phyloP scores from a whole-genome alignment of 257 asterid genomes.

The Capsicum rhomboideum region DNA sequence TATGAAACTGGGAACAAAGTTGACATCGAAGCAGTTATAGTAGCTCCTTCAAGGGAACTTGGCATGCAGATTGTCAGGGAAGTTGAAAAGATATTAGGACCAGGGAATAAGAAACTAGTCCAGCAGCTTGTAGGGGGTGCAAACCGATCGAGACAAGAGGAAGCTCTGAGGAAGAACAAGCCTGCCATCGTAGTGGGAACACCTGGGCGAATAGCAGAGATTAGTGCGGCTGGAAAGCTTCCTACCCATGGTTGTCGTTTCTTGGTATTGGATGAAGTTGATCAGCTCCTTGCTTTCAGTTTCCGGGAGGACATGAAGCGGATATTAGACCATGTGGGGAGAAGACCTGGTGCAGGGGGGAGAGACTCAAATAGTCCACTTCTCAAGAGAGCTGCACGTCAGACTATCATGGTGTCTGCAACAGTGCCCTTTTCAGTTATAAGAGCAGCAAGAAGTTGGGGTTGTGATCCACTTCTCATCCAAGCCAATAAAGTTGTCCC shows the following conservation, averaged over 20 bases:
- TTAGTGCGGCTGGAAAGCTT: slow-evolving; percentile 84
- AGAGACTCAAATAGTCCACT: slow-evolving; percentile 17
- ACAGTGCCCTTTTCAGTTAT: slow-evolving; percentile 90
- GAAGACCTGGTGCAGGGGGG: slow-evolving; percentile 48
- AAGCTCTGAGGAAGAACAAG: slow-evolving; percentile 86
- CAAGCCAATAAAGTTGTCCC: slow-evolving; percentile 65
- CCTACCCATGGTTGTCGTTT: slow-evolving; percentile 79
- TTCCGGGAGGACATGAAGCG: slow-evolving; percentile 92
- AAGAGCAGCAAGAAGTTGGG: slow-evolving; percentile 93
- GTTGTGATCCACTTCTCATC: slow-evolving; percentile 75
- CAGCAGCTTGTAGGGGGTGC: slow-evolving; percentile 99
- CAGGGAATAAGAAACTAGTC: slow-evolving; percentile 65
- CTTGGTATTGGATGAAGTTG: slow-evolving; percentile 89
- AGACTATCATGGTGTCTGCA: slow-evolving; percentile 95
- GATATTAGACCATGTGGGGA: slow-evolving; percentile 84
- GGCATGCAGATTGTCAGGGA: slow-evolving; percentile 99
- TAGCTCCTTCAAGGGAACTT: slow-evolving; percentile 98
- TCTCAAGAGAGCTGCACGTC: slow-evolving; percentile 37
- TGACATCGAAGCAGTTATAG: slow-evolving; percentile 72
- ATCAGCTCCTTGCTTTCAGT: slow-evolving; percentile 83
- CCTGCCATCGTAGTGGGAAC: slow-evolving; percentile 89
- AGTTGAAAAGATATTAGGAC: slow-evolving; percentile 83
- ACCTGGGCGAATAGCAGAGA: slow-evolving; percentile 92
- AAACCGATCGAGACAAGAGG: slow-evolving; percentile 88
- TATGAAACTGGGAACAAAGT: slow-evolving; percentile 24